Evolutionary conservation across 225 moss, liverwort and hornwort species (phyloP).

Genomic region (Bryum argenteum): DNA sequence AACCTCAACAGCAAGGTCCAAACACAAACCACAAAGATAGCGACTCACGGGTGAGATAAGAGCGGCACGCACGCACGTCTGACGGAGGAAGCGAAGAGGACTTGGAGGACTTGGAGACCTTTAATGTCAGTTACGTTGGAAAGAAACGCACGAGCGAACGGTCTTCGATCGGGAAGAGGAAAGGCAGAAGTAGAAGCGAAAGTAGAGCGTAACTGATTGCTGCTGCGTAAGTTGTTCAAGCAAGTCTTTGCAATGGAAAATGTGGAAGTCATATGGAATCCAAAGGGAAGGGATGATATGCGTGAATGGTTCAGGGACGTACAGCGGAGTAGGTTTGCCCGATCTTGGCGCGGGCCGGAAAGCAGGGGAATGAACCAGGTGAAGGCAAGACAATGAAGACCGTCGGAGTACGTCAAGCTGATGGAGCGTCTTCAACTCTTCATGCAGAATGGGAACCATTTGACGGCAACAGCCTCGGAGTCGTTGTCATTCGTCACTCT

Average conservation of each 20-base stretch:
- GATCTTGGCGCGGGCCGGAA: no score
- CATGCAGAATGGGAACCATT: no score
- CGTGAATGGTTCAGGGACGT: no score
- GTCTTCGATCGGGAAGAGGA: background rate
- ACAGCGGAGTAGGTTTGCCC: no score
- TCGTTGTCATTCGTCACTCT: no score
- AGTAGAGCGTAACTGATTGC: background rate
- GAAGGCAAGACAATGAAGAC: no score
- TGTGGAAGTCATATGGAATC: background rate
- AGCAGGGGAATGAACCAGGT: no score
- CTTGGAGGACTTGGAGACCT: slow-evolving; percentile 1
- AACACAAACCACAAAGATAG: background rate
- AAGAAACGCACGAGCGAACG: background rate
- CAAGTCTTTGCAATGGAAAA: background rate
- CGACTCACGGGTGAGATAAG: background rate
- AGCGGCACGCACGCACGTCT: slow-evolving; percentile 12
- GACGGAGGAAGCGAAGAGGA: slow-evolving; percentile 1
- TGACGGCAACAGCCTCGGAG: no score
- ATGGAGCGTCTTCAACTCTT: no score
- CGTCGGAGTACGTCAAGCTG: no score
- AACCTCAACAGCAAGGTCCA: no score
- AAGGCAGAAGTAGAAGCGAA: background rate
- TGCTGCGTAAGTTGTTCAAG: no score
- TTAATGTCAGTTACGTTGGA: background rate
- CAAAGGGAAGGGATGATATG: background rate